These are phyloP conservation scores for Barbarea vulgaris DNA, from an alignment of 345 rosid genomes.

Conservation along the genomic window DNA sequence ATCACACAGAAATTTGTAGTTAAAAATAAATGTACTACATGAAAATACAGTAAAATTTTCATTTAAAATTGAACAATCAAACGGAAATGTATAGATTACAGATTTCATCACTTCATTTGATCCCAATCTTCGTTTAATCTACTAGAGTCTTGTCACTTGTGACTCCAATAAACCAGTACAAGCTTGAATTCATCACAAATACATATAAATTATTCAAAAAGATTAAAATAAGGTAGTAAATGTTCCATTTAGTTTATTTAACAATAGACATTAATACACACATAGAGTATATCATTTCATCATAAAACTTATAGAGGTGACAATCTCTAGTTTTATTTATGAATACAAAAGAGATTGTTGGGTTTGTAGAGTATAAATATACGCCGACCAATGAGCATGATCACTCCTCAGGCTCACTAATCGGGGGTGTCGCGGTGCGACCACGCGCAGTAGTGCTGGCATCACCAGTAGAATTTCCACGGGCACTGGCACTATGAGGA, in stretches of 20 bases:
- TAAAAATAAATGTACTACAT: no score
- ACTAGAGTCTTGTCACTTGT: no score
- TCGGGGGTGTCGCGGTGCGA: not conserved
- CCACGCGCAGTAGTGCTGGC: not conserved
- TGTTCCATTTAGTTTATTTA: not conserved
- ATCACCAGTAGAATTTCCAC: not conserved
- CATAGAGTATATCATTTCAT: not conserved
- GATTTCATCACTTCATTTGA: no score
- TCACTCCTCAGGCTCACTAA: not conserved
- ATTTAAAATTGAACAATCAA: no score
- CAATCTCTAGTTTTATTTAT: conserved; percentile 33
- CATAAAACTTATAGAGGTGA: not conserved
- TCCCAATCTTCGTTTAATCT: no score
- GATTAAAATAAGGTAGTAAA: not conserved
- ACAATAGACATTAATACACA: not conserved
- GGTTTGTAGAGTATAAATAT: not conserved
- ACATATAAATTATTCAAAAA: not conserved
- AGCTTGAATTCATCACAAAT: no score
- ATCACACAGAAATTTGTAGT: no score
- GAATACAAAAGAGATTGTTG: conserved; percentile 20
- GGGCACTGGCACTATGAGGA: not conserved
- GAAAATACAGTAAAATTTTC: no score
- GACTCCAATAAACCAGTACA: no score
- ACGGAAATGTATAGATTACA: no score
- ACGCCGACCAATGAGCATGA: not conserved